Base-by-base conservation (phyloP, 495 filamentous ascomycete species). In the Trichoderma virens region DNA sequence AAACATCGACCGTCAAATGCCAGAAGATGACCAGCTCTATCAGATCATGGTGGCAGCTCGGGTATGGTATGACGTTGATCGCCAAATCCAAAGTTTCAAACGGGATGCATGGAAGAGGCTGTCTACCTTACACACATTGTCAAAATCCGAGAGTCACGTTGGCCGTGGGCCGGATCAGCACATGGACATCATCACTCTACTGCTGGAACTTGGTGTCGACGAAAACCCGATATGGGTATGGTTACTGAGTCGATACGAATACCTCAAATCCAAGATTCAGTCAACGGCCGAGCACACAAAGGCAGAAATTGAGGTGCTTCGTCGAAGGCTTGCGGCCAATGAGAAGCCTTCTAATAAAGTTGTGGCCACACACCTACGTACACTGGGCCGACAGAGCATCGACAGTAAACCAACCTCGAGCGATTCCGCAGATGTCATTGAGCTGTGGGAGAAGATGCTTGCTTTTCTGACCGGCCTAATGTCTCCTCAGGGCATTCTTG, bases 171-270 rank as follows among this genome's bases (percentile, higher is more conserved):
- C 87, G 60, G 91, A 96, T 65, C 89, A 93, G 71, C 85, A 96
- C 72, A 91, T 96, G 88, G 90, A 93, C 67, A 76, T 96, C 59
- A 97, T 97, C 54, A 82, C 88, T 16, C 83, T 97, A 18, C 80
- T 98, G 32, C 74, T 98, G 31, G 93, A 98, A 74, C 74, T 98
- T 20, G 94, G 94, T 27, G 93, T 96, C 13, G 88, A 94, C 25
- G 91, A 98, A 60, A 98, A 96, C 72, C 94, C 94, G 11, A 93
- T 98, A 61, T 96, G 90, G 90, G 83, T 91, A 1, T 98, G 94
- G 94, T 83, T 98, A 43, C 76, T 92, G 62, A 96, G 90, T 69
- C 86, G 91, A 6, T 92, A 90, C 68, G 90, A 96, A 59, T 89
- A 93, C 69, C 75, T 98, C 41, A 97, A 92, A 70, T 86, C 85